Conservation (phyloP, 1,284 basidiomycete species). For the Heterobasidion annosum region DNA sequence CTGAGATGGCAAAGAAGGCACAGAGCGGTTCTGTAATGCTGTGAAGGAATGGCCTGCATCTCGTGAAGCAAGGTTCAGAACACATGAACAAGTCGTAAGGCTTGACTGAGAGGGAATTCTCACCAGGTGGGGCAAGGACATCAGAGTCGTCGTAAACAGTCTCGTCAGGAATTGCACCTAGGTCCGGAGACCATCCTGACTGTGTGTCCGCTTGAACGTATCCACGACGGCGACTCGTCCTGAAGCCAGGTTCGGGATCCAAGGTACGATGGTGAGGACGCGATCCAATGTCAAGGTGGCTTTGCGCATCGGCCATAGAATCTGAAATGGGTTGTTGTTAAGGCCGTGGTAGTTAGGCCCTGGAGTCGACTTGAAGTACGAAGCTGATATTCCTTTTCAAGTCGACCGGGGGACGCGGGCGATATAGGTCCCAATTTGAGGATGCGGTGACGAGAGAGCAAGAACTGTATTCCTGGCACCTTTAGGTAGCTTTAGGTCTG, state of each 20-base stretch:
- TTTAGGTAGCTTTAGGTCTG: too few relatives aligned
- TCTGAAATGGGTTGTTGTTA: too few relatives aligned
- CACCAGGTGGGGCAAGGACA: not conserved
- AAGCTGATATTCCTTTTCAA: too few relatives aligned
- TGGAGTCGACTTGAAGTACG: too few relatives aligned
- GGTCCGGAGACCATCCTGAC: not conserved
- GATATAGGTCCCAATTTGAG: too few relatives aligned
- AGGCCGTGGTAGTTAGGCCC: too few relatives aligned
- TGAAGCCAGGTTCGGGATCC: not conserved
- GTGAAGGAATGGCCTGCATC: slow-evolving; percentile 3
- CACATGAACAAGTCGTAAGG: not conserved
- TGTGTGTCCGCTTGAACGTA: not conserved
- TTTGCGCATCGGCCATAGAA: not conserved
- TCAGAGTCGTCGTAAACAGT: not conserved
- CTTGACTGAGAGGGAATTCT: not conserved
- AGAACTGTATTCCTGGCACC: too few relatives aligned
- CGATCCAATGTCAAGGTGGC: not conserved
- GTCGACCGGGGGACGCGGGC: too few relatives aligned
- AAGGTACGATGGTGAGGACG: not conserved
- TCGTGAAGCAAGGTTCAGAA: not conserved
- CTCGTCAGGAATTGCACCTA: not conserved
- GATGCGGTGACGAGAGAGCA: too few relatives aligned
- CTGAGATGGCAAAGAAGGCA: slow-evolving; percentile 28
- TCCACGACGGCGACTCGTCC: not conserved
- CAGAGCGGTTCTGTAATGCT: slow-evolving; percentile 29